Base-by-base conservation (phyloP, 2,329 filamentous ascomycete species). In the Epicoccum sorghinum region DNA sequence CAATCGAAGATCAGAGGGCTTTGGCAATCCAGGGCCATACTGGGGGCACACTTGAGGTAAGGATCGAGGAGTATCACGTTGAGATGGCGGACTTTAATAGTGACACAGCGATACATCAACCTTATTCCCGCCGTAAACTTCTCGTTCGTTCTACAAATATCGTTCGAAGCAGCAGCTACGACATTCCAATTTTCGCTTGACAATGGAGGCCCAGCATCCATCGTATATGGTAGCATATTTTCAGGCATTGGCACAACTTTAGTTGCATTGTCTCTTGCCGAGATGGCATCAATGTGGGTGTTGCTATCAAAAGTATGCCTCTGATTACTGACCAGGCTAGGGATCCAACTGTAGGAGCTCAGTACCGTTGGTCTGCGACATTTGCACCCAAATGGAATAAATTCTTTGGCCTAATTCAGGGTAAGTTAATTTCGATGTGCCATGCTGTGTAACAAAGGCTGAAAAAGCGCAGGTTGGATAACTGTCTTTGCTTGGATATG, bases 401-500 rank as follows among this genome's bases (percentile, higher is more conserved):
- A 9, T 70, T 72, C 38, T 70, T 60, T 59, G 67, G 68, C 12
- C 48, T 71, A 9, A 36, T 71, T 4, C 69, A 72, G 63, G 69
- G 67, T 66, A 53, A 6, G n/a, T 10, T 38, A 3, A 9, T 7
- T 29, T 3, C 3, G 6, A 29, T 29, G 27, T 18, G 27, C 27
- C 6, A 1, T 9, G 9, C 6, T 23, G 24, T 13, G 30, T 13
- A 77, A 30, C 66, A 74, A 4, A 65, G 65, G 2, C 64, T 69
- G 1, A 74, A 6, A 18, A 38, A 18, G 36, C 14, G 69, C 64
- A 61, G 77, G 77, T 40, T 79, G 77, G 77, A 70, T 76, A 7
- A 74, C 72, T 22, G 68, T 71, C 1, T 60, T 73, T 3, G 75
- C 73, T 2, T 78, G 76, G 75, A 65, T 55, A 61, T 68, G 60